Conservation (phyloP, 2,329 filamentous ascomycete genomes). For the Verticillium dahliae region DNA sequence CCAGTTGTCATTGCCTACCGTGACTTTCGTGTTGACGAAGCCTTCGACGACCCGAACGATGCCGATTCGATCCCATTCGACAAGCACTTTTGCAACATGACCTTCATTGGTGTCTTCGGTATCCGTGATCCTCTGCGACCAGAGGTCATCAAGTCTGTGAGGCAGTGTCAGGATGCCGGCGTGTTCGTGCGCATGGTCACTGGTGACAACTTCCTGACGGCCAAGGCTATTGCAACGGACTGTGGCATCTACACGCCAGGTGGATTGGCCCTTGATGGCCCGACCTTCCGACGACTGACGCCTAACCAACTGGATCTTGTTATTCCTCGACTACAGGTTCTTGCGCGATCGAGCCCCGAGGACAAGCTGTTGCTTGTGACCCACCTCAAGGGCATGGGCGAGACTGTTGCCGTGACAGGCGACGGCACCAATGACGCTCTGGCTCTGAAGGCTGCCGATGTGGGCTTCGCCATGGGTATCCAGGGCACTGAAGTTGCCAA, state of each 20-base stretch:
- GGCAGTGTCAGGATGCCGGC: conserved; percentile 34
- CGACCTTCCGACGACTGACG: conserved; percentile 56
- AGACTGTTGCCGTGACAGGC: conserved; percentile 53
- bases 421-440: conserved; percentile 59
- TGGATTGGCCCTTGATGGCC: conserved; percentile 63
- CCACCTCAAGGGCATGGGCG: conserved; percentile 54
- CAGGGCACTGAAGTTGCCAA: conserved; percentile 57
- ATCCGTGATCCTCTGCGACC: conserved; percentile 39
- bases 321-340: conserved; percentile 54
- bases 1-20: conserved; percentile 61
- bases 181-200: conserved; percentile 43
- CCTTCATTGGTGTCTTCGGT: conserved; percentile 44
- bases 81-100: conserved; percentile 28
- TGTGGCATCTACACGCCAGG: conserved; percentile 60
- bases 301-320: conserved; percentile 51
- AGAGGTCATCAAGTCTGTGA: conserved; percentile 33
- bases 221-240: conserved; percentile 65
- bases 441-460: conserved; percentile 53
- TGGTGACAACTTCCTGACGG: conserved; percentile 53
- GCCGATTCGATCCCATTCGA: conserved; percentile 8
- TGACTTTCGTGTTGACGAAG: conserved; percentile 45
- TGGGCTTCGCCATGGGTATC: conserved; percentile 58
- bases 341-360: conserved; percentile 60
- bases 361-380: conserved; percentile 59
- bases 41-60: conserved; percentile 6